Evolutionary conservation across 148 eudicot species (phyloP), one percentile per base, ranked within the genome.

Genomic region (Fagopyrum tataricum): DNA sequence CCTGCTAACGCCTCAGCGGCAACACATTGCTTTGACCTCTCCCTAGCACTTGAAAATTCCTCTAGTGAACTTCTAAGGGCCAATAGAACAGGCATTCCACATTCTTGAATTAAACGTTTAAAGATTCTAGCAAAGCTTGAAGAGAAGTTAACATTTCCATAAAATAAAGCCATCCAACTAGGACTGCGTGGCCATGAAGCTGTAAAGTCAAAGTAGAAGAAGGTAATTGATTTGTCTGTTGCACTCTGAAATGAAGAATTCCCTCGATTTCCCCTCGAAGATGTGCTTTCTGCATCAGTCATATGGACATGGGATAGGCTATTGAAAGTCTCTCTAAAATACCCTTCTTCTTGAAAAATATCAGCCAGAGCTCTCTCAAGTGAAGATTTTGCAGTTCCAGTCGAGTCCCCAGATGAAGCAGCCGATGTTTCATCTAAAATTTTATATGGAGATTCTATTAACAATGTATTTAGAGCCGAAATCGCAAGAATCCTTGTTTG

Each of bases 171-270:
- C 73, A 92, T 96, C 99, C 99, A 96, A 80, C 88, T 96, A 69
- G 99, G 99, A 70, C 96, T 96, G 47, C 99, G 91, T 56, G 99
- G 99, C 99, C 99, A 96, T 68, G 97, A 88, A 78, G 99, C 86
- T 42, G 94, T 90, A 78, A 96, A 96, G 73, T 96, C 97, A 77
- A 92, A 96, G 85, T 90, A 96, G 87, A 96, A 96, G 76, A 83
- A 93, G 72, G 99, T 92, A 67, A 96, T 88, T 31, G 97, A 96
- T 86, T 96, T 96, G 81, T 96, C 99, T 43, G 96, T 97, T 79
- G 87, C 82, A 78, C 96, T 96, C 88, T 96, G 99, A 74, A 93
- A 88, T 69, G 97, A 90, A 79, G 68, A 31, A 31, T 31, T 87
- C 71, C 96, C 92, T 52, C 88, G 84, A 78, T 83, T 74, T 75